These are phyloP conservation scores for Tetrahymena thermophila DNA, from an alignment of 73 alveolate genomes.

Conservation along the genomic window DNA sequence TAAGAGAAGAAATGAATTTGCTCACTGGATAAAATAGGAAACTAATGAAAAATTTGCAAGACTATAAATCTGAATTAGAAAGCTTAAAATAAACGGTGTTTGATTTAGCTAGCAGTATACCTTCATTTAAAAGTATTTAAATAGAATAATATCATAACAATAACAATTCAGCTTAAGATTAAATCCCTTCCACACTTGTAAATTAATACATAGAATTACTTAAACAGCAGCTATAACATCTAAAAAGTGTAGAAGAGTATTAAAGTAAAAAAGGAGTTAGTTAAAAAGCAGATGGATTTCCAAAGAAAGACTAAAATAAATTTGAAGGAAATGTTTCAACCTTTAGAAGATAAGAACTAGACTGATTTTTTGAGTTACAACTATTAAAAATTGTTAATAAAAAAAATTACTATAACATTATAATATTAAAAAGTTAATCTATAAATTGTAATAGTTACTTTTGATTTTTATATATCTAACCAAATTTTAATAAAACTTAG, in stretches of 20 bases:
- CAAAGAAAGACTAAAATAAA: background rate
- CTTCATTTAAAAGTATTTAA: background rate
- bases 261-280: background rate
- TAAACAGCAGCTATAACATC: background rate
- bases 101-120: background rate
- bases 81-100: background rate
- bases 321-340: background rate
- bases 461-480: no score
- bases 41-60: background rate
- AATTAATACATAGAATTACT: background rate
- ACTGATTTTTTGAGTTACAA: background rate
- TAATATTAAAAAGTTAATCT: background rate
- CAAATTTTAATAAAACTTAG: no score
- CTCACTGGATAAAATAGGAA: background rate
- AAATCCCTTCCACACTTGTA: background rate
- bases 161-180: background rate
- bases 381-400: background rate
- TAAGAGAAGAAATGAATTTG: background rate
- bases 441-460: background rate
- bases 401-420: background rate
- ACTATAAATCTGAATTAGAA: background rate
- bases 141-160: background rate
- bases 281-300: background rate
- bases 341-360: background rate
- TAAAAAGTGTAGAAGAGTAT: background rate